Conservation (phyloP, 176 grass and related monocot genomes). For the Avena atlantica region DNA sequence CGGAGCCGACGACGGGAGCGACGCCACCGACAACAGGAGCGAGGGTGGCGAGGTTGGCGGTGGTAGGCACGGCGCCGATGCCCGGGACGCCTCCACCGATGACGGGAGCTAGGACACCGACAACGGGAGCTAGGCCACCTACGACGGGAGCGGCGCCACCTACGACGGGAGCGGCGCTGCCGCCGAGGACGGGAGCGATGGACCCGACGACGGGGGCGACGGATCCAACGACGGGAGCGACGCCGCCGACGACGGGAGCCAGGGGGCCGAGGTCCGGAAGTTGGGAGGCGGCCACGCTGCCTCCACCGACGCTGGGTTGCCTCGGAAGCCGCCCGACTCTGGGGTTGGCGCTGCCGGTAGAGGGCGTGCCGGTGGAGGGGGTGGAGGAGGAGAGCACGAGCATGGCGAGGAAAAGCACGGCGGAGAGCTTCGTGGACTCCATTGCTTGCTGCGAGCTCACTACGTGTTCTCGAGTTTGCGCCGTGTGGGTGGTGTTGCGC, state of each 20-base stretch:
- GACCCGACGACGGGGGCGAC: not conserved
- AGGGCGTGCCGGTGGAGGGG: not conserved
- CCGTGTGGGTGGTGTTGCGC: not conserved
- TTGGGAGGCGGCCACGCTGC: too few relatives aligned
- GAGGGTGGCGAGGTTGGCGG: not conserved
- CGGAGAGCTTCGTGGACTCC: not conserved
- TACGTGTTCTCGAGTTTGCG: not conserved
- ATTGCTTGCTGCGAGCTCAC: not conserved
- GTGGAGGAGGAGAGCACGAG: slow-evolving; percentile 50
- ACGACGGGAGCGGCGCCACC: not conserved
- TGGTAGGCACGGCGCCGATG: not conserved
- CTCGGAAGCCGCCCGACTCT: not conserved
- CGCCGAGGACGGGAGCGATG: not conserved
- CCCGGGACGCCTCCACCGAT: not conserved
- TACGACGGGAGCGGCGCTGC: not conserved
- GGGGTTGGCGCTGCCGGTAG: not conserved
- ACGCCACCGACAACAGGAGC: not conserved
- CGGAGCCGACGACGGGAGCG: not conserved
- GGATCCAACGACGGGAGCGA: not conserved
- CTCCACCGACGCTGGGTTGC: not conserved
- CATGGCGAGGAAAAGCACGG: slow-evolving; percentile 35
- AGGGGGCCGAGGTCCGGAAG: not conserved
- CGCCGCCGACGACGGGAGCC: not conserved
- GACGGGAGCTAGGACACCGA: not conserved
- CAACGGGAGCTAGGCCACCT: not conserved